A percentile compares a stretch with the other conserved stretches of the same genome.
phyloP scores from a whole-genome alignment of 805 yeast genomes.

The Candida coquimbonensis region DNA sequence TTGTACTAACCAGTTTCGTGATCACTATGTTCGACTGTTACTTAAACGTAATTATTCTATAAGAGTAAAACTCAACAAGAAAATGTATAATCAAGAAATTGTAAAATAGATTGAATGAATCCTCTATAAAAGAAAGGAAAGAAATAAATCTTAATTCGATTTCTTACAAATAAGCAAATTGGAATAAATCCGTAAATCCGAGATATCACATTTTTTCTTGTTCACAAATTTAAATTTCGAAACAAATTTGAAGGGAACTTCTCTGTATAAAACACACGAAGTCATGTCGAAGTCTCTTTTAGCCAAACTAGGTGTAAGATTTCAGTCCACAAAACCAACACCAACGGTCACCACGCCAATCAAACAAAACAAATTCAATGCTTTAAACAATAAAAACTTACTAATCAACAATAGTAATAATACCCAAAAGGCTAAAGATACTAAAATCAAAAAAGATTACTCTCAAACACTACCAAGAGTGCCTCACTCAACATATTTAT shows the following conservation, averaged over 20 bases:
- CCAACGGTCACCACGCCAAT: neutral
- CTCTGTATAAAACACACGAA: neutral
- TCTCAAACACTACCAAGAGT: constrained; percentile 11
- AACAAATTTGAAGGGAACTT: neutral
- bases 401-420: neutral
- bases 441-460: constrained; percentile 13
- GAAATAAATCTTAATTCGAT: no score
- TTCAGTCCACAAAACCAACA: constrained; percentile 9
- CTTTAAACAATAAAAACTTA: constrained; percentile 21
- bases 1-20: no score
- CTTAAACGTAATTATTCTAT: no score
- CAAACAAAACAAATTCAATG: constrained; percentile 14
- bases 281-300: neutral
- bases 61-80: no score
- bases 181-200: no score
- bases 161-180: no score
- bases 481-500: constrained; percentile 13
- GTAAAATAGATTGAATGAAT: no score
- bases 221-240: no score
- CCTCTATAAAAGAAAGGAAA: no score
- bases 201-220: no score
- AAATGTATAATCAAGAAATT: no score
- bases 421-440: neutral
- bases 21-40: no score
- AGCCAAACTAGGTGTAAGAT: neutral